Percentiles rank a stretch among this genome's conserved stretches.
These are phyloP conservation scores for Aphanomyces euteiches DNA, from an alignment of 352 stramenopile genomes.

Conservation along the genomic window DNA sequence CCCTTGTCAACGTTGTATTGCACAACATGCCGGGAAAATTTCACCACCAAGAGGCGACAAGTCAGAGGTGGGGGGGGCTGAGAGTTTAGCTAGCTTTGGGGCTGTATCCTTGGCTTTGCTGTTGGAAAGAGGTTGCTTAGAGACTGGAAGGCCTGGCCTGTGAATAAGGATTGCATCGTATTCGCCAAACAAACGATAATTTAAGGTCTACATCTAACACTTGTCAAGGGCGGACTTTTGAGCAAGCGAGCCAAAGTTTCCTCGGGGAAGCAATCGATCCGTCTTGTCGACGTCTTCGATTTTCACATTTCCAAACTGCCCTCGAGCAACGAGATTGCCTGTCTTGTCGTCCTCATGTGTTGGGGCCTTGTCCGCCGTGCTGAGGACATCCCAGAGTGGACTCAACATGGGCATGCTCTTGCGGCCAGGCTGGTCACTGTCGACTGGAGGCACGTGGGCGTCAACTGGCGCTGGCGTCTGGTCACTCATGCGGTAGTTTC, in stretches of 20 bases:
- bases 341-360: slow-evolving; percentile 23
- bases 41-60: too few species aligned
- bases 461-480: neutral
- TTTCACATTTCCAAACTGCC: slow-evolving; percentile 13
- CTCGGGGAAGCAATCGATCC: slow-evolving; percentile 18
- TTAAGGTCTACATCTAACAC: neutral
- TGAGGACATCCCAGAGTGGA: slow-evolving; percentile 19
- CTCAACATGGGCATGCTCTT: slow-evolving; percentile 28
- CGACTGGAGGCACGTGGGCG: neutral
- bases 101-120: too few species aligned
- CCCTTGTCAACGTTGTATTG: too few species aligned
- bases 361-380: slow-evolving; percentile 4
- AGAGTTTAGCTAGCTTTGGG: too few species aligned
- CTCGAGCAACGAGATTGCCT: slow-evolving; percentile 20
- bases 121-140: too few species aligned
- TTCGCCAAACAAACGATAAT: neutral
- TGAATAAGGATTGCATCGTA: neutral
- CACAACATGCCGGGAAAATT: too few species aligned
- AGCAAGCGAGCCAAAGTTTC: slow-evolving; percentile 24
- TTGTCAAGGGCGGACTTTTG: neutral
- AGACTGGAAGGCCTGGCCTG: neutral
- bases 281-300: slow-evolving; percentile 29
- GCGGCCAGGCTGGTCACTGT: neutral
- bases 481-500: slow-evolving; percentile 9
- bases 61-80: too few species aligned